Conservation (phyloP, 2,329 filamentous ascomycete genomes). For the Geosmithia flava region DNA sequence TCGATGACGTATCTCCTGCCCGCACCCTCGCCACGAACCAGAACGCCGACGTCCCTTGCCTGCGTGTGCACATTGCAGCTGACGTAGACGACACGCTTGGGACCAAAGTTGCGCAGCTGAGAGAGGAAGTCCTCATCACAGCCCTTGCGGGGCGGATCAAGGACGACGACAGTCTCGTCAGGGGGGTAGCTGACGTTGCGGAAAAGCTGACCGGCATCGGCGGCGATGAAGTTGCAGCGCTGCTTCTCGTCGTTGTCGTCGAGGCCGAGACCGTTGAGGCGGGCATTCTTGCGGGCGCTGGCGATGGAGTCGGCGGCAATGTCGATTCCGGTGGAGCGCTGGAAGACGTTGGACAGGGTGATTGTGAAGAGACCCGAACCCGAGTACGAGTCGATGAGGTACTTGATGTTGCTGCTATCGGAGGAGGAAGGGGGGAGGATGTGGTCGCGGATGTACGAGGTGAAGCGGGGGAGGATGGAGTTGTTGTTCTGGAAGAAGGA, state of each 20-base stretch:
- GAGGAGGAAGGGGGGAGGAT: conserved; percentile 44
- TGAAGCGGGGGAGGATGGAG: conserved; percentile 82
- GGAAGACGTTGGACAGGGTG: conserved; percentile 75
- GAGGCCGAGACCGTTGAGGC: conserved; percentile 55
- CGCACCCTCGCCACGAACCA: conserved; percentile 56
- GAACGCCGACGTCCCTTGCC: conserved; percentile 78
- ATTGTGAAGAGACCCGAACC: conserved; percentile 96
- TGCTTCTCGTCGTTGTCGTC: conserved; percentile 11
- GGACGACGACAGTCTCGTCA: conserved; percentile 80
- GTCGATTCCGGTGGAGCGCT: conserved; percentile 80
- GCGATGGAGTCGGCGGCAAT: conserved; percentile 68
- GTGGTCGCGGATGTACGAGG: conserved; percentile 71
- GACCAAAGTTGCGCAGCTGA: conserved; percentile 69
- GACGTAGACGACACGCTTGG: conserved; percentile 78
- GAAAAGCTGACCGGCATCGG: conserved; percentile 79
- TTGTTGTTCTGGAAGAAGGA: conserved; percentile 99
- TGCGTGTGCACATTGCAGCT: conserved; percentile 98
- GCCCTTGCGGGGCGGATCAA: conserved; percentile 93
- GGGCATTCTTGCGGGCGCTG: conserved; percentile 68
- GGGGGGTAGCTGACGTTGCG: conserved; percentile 58
- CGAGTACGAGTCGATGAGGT: conserved; percentile 95
- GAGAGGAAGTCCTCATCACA: conserved; percentile 75
- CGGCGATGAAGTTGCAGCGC: conserved; percentile 75
- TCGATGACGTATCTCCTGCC: conserved; percentile 66
- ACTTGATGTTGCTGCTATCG: conserved; percentile 40